phyloP scores from a whole-genome alignment of 805 yeast genomes.

The Millerozyma miso region DNA sequence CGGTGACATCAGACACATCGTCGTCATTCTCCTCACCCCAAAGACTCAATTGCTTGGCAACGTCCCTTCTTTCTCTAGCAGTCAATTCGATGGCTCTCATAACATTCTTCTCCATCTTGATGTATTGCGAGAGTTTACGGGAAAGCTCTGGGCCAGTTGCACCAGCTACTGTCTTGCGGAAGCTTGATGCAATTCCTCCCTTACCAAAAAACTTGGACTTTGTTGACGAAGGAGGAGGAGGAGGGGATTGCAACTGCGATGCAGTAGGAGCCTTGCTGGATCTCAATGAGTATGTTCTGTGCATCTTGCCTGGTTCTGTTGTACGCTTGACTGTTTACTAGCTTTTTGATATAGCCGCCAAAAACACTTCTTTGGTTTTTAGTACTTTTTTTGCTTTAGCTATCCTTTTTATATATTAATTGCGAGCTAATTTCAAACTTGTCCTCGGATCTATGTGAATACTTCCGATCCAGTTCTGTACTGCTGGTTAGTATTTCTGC shows the following conservation, averaged over 20 bases:
- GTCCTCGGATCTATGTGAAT: background rate
- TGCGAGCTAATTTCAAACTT: background rate
- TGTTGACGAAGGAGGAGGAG: conserved; percentile 92
- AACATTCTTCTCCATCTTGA: conserved; percentile 78
- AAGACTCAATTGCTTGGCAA: conserved; percentile 73
- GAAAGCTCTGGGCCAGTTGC: conserved; percentile 77
- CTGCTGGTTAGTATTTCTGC: background rate
- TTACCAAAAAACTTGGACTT: conserved; percentile 89
- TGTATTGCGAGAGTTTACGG: conserved; percentile 66
- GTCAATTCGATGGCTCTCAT: conserved; percentile 74
- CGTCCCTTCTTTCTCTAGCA: conserved; percentile 74
- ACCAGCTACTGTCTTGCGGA: conserved; percentile 73
- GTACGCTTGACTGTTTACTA: background rate
- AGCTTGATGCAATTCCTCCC: conserved; percentile 56
- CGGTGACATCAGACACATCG: conserved; percentile 81
- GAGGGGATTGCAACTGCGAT: conserved; percentile 87
- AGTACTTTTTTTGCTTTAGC: background rate
- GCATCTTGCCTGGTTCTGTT: conserved; percentile 50
- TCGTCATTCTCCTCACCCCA: conserved; percentile 91
- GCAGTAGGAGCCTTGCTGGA: conserved; percentile 96
- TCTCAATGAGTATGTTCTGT: conserved; percentile 97
- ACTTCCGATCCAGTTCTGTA: background rate
- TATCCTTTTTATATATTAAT: background rate
- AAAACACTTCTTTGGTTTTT: background rate
- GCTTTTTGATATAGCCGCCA: conserved; percentile 1